A percentile compares a stretch with the other conserved stretches of the same genome.
These are phyloP conservation scores for Plectosphaerella sp. DNA, from an alignment of 2,329 filamentous ascomycete species.

Conservation along the genomic window DNA sequence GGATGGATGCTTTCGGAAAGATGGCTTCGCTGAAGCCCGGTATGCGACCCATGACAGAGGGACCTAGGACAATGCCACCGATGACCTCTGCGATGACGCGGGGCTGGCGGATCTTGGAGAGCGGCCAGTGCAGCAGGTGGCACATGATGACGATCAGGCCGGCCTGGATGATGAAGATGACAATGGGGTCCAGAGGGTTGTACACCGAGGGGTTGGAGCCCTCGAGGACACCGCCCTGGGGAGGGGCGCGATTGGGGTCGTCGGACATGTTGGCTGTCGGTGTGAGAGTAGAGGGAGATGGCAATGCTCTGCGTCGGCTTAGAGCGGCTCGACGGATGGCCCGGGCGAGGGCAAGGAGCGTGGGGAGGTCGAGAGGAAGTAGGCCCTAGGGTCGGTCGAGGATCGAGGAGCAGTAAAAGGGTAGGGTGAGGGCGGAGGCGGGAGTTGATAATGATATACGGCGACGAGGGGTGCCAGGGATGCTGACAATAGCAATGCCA, in stretches of 20 bases:
- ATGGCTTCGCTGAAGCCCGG: constrained; percentile 72
- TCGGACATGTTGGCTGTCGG: not conserved
- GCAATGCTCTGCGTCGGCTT: no score
- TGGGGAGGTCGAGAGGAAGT: no score
- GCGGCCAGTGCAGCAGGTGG: constrained; percentile 62
- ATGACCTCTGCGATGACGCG: constrained; percentile 82
- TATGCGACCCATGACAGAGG: constrained; percentile 83
- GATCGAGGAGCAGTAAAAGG: no score
- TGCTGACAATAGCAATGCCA: no score
- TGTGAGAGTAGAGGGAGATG: not conserved
- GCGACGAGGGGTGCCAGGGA: no score
- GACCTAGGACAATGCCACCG: constrained; percentile 76
- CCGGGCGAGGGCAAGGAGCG: no score
- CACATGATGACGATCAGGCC: constrained; percentile 44
- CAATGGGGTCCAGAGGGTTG: constrained; percentile 67
- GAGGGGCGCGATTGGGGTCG: constrained; percentile 12
- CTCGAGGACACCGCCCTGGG: constrained; percentile 63
- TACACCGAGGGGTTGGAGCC: constrained; percentile 65
- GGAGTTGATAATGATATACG: no score
- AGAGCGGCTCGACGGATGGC: no score
- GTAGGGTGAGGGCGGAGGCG: no score
- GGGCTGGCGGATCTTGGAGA: constrained; percentile 73
- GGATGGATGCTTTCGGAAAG: constrained; percentile 72
- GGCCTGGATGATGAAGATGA: constrained; percentile 69
- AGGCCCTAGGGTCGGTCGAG: no score